Percentiles rank a stretch among this genome's conserved stretches.
Evolutionary conservation across 2,329 filamentous ascomycete genomes (phyloP).

Genomic region (Colletotrichum australisinense): DNA sequence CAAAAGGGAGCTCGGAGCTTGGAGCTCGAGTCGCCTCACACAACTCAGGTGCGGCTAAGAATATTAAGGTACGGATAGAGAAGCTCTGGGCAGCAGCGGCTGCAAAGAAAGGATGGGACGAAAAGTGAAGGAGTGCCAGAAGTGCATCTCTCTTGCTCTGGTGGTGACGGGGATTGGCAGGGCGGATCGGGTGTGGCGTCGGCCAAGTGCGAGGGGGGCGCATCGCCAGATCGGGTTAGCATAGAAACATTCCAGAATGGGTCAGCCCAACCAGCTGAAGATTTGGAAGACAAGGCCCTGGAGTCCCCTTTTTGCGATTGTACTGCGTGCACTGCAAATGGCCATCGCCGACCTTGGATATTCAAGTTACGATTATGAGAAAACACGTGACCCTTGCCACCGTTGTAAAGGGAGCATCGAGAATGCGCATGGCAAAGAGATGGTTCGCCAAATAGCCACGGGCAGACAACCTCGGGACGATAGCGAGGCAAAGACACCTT

Average conservation of each 20-base stretch:
- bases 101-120: conserved; percentile 8
- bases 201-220: conserved; percentile 9
- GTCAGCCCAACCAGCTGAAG: not conserved
- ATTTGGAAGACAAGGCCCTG: not conserved
- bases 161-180: conserved; percentile 9
- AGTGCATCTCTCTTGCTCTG: not conserved
- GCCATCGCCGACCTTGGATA: not conserved
- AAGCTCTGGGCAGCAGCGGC: conserved; percentile 23
- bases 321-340: not conserved
- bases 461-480: conserved; percentile 12
- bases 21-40: conserved; percentile 12
- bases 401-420: not conserved
- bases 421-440: not conserved
- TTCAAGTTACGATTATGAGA: not conserved
- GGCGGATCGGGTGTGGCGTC: conserved; percentile 31
- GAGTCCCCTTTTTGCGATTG: not conserved
- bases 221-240: conserved; percentile 17
- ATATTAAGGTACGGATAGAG: not conserved
- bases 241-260: conserved; percentile 29
- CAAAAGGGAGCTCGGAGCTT: not conserved
- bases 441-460: not conserved
- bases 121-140: not conserved
- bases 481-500: conserved; percentile 18
- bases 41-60: conserved; percentile 7
- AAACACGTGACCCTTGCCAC: conserved; percentile 4